Base-by-base conservation (phyloP, 1,284 basidiomycete species). In the Cryptococcus amylolentus region DNA sequence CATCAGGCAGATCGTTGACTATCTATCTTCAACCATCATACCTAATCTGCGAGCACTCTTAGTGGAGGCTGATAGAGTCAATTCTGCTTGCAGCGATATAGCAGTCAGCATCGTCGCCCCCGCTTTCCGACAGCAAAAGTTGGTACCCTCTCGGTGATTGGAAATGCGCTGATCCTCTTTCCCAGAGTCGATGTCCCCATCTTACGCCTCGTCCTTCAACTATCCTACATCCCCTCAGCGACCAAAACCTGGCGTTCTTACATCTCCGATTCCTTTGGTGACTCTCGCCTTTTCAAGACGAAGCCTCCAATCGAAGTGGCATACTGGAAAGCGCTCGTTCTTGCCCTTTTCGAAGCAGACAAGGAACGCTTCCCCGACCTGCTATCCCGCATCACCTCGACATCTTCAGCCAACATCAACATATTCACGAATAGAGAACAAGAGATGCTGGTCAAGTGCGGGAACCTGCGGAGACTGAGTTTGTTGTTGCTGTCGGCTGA, bases 341-440 rank as follows among this genome's bases (percentile, higher is more conserved):
- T 86, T 63, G 81, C 87, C 6, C 75, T 96, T 49, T 88, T 95
- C 71, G 87, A 89, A 63, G 82, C 84, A 3, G 96, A 99, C 73
- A 95, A 89, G 77, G 85, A 90, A 39, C 85, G 89, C 0, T 84
- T 98, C 58, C 77, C 83, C 1, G 95, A 99, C 62, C 79, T 97
- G 5, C 80, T 97, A n/a, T 62, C 43, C 9, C 90, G 89, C 69
- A 84, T 95, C 54, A 86, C 89, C 0, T 87, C 91, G 1, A 85
- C 87, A 0, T 87, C 93, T 2, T 94, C 93, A 0, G 87, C 91
- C 27, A 98, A 97, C 70, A 97, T 99, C 58, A 98, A 97, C 70
- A 97, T 99, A 57, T 99, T 99, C 75, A 88, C 91, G 20, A 98
- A 94, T 70, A 83, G 89, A 51, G 95, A 98, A 74, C 88, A 91